Base-by-base conservation (phyloP, 352 stramenopile species). In the Pythium dissotocum region DNA sequence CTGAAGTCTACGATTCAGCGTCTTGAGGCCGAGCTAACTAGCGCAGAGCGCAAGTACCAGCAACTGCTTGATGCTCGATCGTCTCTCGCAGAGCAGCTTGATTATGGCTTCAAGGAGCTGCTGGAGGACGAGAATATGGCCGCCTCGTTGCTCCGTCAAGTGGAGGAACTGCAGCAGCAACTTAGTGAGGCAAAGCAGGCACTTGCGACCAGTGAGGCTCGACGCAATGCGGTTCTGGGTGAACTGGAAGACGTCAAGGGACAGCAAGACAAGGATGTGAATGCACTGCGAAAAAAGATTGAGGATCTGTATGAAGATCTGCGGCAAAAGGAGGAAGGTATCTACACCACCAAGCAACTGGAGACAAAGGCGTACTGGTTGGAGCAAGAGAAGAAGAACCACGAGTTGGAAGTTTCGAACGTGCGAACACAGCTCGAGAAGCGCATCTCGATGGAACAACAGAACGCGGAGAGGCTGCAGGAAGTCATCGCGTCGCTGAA, bases 21-120 rank as follows among this genome's bases (percentile, higher is more conserved):
- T 8, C 42, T 89, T 16, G 70, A 88, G 61, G 48, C 28, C 4
- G 83, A 89, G 18, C 63, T 85, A 8, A 64, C 78, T 16, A 73
- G 71, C 33, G 77, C 75, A 10, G 70, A 74, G 61, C 38, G 33
- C 2, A 80, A 84, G 63, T 91, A 88, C 61, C 75, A 88, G 63
- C 72, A 92, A 53, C 69, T 92, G 5, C 69, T 88, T 26, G 70
- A 82, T 28, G 85, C 77, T 16, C 74, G 73, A 1, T 78, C 76
- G 0, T 77, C 77, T 14, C 67, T 93, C 2, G 78, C 72, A 9
- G 79, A 90, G 14, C 77, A 90, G 46, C 77, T 93, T 6, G 82
- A 93, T 57, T 75, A 73, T 12, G 85, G 85, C 8, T 91, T 93
- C 44, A 88, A 91, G 55, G 81, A 89, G 48, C 58, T 93, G 4